Evolutionary conservation across 108 stramenopile genomes (phyloP).

Genomic region (Conticribra weissflogii): DNA sequence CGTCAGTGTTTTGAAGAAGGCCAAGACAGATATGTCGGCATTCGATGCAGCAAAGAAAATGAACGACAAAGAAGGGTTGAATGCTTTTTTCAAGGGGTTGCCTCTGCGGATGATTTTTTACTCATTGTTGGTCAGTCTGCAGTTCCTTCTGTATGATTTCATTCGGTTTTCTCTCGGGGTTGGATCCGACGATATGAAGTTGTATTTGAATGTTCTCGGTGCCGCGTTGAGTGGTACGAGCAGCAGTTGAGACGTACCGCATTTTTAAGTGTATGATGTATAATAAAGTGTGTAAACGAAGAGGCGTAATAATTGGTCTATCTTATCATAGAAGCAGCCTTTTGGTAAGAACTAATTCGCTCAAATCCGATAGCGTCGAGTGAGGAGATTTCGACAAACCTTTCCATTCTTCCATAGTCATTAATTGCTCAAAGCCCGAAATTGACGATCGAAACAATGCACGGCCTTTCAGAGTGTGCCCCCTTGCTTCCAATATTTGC

Average conservation of each 20-base stretch:
- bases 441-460: slow-evolving; percentile 68
- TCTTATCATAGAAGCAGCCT: too few relatives aligned
- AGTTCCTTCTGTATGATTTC: slow-evolving; percentile 74
- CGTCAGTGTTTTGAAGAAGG: slow-evolving; percentile 76
- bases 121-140: slow-evolving; percentile 70
- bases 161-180: slow-evolving; percentile 68
- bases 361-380: background rate
- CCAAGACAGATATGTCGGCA: slow-evolving; percentile 59
- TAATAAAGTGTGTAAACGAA: too few relatives aligned
- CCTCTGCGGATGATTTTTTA: slow-evolving; percentile 72
- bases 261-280: too few relatives aligned
- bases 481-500: slow-evolving; percentile 74
- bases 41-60: slow-evolving; percentile 52
- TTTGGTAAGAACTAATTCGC: background rate
- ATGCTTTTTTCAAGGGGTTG: slow-evolving; percentile 57
- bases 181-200: slow-evolving; percentile 77
- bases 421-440: slow-evolving; percentile 35
- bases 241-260: too few relatives aligned
- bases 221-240: slow-evolving; percentile 48
- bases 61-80: slow-evolving; percentile 39
- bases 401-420: slow-evolving; percentile 11
- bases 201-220: slow-evolving; percentile 78
- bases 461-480: slow-evolving; percentile 78
- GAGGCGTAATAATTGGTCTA: too few relatives aligned
- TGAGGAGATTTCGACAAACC: background rate